Conservation (phyloP, 2,329 filamentous ascomycete species). For the Aspergillus texensis region DNA sequence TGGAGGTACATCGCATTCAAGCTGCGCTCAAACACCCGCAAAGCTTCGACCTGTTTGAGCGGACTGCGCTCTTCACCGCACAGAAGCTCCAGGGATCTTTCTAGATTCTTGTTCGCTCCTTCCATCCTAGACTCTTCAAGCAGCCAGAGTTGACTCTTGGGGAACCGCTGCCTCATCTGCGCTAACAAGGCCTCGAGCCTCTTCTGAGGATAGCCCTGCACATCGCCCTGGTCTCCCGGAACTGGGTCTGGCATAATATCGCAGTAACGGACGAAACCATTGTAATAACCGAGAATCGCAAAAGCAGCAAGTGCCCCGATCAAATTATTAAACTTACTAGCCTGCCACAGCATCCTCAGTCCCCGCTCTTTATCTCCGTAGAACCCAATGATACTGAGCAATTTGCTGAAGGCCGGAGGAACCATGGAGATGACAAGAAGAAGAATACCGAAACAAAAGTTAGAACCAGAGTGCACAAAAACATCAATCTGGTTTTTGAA, state of each 20-base stretch:
- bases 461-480: constrained; percentile 86
- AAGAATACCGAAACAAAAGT: constrained; percentile 86
- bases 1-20: constrained; percentile 78
- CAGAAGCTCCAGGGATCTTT: constrained; percentile 69
- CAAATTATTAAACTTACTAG: constrained; percentile 80
- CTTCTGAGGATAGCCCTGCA: constrained; percentile 71
- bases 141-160: constrained; percentile 80
- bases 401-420: constrained; percentile 83
- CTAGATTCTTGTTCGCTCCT: constrained; percentile 67
- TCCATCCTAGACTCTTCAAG: constrained; percentile 83
- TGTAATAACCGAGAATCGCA: constrained; percentile 82
- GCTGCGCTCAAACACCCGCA: constrained; percentile 83
- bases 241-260: constrained; percentile 73
- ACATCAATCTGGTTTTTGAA: constrained; percentile 77
- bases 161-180: constrained; percentile 76
- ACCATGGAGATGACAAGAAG: constrained; percentile 89
- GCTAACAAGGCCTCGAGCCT: constrained; percentile 68
- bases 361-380: constrained; percentile 83
- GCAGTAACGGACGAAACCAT: constrained; percentile 79
- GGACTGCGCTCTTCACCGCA: constrained; percentile 63
- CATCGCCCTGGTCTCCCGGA: constrained; percentile 52
- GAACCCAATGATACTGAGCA: constrained; percentile 89
- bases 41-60: constrained; percentile 84
- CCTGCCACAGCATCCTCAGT: constrained; percentile 85
- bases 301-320: constrained; percentile 90